A percentile compares a stretch with the other conserved stretches of the same genome.
Evolutionary conservation across 805 yeast species (phyloP).

Genomic region (Suhomyces emberorum): DNA sequence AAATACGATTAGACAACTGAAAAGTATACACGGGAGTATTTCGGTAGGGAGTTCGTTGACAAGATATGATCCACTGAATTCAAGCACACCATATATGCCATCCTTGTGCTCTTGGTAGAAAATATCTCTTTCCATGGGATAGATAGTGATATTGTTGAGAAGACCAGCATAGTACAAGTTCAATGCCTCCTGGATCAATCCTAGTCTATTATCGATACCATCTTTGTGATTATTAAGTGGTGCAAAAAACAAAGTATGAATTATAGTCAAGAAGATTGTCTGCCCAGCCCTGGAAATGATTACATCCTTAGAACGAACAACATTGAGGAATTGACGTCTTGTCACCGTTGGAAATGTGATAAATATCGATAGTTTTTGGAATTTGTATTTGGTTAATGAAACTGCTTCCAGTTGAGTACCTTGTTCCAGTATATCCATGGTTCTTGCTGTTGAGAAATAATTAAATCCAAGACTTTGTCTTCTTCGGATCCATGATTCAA

Average conservation of each 20-base stretch:
- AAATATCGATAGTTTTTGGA: constrained; percentile 17
- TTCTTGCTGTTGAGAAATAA: not conserved
- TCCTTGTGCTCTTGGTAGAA: constrained; percentile 80
- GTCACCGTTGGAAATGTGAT: constrained; percentile 29
- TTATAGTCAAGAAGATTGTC: constrained; percentile 57
- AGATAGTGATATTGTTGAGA: constrained; percentile 71
- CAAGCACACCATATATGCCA: constrained; percentile 59
- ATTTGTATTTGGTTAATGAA: constrained; percentile 1
- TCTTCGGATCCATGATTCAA: constrained; percentile 27
- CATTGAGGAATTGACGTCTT: constrained; percentile 32
- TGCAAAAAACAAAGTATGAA: constrained; percentile 63
- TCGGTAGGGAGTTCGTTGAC: constrained; percentile 69
- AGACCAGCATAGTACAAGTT: constrained; percentile 77
- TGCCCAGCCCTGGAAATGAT: constrained; percentile 64
- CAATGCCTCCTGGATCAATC: constrained; percentile 69
- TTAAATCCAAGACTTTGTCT: not conserved
- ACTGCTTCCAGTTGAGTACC: too few relatives aligned
- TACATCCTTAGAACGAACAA: constrained; percentile 47
- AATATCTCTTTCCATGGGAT: constrained; percentile 68
- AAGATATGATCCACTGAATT: constrained; percentile 61
- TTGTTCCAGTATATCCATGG: not conserved
- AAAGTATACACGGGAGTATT: constrained; percentile 53
- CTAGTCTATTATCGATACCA: constrained; percentile 67
- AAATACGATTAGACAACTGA: constrained; percentile 60
- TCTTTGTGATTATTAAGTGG: constrained; percentile 35